Evolutionary conservation across 169 alveolate species (phyloP).

Genomic region (Plasmodium inui): DNA sequence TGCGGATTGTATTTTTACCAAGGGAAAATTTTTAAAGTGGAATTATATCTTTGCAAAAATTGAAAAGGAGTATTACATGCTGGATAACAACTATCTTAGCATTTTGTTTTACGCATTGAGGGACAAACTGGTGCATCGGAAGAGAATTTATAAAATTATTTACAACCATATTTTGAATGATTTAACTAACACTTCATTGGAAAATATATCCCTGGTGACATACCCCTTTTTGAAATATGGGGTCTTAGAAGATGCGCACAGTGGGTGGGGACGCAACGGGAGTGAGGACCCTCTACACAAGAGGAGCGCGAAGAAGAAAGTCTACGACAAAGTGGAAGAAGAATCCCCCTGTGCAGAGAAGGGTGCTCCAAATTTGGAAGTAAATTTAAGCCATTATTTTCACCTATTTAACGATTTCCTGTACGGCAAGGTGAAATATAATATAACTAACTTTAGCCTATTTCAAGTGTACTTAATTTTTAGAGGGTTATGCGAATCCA

Average conservation of each 20-base stretch:
- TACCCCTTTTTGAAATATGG: constrained; percentile 42
- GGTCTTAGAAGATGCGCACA: not conserved
- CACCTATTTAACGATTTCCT: constrained; percentile 52
- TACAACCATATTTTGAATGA: constrained; percentile 42
- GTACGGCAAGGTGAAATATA: constrained; percentile 63
- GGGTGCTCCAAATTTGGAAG: not conserved
- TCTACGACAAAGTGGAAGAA: not conserved
- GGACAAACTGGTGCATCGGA: constrained; percentile 6
- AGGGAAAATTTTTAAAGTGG: not conserved
- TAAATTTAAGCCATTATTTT: constrained; percentile 17
- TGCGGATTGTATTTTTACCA: constrained; percentile 32
- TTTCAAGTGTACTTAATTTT: constrained; percentile 44
- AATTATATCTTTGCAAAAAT: constrained; percentile 37
- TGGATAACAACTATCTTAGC: constrained; percentile 27
- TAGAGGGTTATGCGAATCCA: constrained; percentile 48
- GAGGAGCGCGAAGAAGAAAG: not conserved
- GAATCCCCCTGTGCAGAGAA: not conserved
- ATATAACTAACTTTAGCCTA: constrained; percentile 20
- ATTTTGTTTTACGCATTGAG: constrained; percentile 53
- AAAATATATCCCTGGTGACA: constrained; percentile 26
- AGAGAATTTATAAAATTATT: constrained; percentile 36
- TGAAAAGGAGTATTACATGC: constrained; percentile 37
- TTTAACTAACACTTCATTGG: constrained; percentile 20
- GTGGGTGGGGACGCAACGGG: not conserved
- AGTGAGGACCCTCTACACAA: not conserved